Conservation (phyloP, 2,329 filamentous ascomycete species). For the Trichoderma breve region DNA sequence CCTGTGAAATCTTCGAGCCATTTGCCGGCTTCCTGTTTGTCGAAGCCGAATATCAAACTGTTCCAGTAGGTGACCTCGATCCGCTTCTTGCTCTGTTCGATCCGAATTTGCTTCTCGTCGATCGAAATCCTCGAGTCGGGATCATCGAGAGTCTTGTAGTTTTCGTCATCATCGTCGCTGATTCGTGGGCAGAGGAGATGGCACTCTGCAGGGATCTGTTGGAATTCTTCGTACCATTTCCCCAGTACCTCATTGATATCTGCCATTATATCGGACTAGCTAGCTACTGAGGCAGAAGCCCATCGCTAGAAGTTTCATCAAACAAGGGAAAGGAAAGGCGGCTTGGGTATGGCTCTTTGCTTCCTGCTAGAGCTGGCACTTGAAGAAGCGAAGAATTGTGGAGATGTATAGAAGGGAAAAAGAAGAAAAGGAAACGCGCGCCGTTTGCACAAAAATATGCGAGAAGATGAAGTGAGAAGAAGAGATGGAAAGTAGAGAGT, state of each 20-base stretch:
- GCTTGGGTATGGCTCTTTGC: too few relatives aligned
- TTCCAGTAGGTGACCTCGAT: conserved; percentile 64
- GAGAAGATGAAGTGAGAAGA: neutral
- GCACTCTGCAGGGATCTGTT: conserved; percentile 44
- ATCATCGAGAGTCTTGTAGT: conserved; percentile 55
- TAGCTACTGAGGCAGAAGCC: neutral
- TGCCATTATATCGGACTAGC: conserved; percentile 36
- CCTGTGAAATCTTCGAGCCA: conserved; percentile 59
- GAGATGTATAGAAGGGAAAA: neutral
- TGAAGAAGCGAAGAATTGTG: neutral
- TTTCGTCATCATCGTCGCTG: conserved; percentile 59
- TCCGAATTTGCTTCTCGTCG: conserved; percentile 51
- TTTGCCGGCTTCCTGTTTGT: conserved; percentile 56
- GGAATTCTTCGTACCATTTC: conserved; percentile 44
- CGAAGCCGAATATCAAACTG: conserved; percentile 67
- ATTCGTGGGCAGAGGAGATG: conserved; percentile 70
- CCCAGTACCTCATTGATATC: conserved; percentile 41
- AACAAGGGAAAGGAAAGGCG: neutral
- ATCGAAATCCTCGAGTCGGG: conserved; percentile 47
- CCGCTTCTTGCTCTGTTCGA: conserved; percentile 55
- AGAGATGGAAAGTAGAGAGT: neutral
- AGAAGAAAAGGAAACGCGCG: neutral
- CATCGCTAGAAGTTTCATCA: conserved; percentile 13
- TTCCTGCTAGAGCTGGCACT: neutral
- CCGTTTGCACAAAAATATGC: neutral